Evolutionary conservation across 2,329 filamentous ascomycete species (phyloP), one percentile per base, ranked within the genome.

Genomic region (Neonectria faginata): DNA sequence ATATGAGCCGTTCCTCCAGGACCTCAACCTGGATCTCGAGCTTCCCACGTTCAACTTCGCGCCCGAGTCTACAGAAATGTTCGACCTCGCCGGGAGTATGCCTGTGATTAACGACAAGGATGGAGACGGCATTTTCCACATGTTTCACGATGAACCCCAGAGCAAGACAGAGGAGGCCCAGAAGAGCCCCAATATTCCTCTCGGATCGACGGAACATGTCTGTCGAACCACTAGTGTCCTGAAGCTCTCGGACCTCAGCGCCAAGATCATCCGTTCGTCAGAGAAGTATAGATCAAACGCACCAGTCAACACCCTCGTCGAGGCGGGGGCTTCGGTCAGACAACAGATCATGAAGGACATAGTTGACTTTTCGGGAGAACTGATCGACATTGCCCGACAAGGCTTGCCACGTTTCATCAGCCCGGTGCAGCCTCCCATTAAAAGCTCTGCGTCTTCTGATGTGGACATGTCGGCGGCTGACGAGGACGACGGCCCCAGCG

Each of bases 291-390:
- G 64, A 16, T 31, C 36, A n/a, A 45, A 47, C 11, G 20, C 12
- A 4, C 18, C 54, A 20, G 36, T 16, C 36, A 48, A 10, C 20
- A 39, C 48, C 27, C 22, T 20, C 22, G 33, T n/a, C 3, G 57
- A 48, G 27, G 48, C 16, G 33, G 25, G 5, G n/a, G 31, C 59
- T 9, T 50, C 48, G 5, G 29, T 22, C 39, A 56, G 60, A 11
- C 54, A 62, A 33, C 50, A 59, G 22, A 62, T 66, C 18, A 56
- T 60, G 14, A 55, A 60, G 20, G 59, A 66, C 33, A 54, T 57
- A 14, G 63, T 66, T 51, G 63, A 66, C 51, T 66, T 66, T 42
- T 62, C 64, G 3, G 64, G 64, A 18, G 64, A 66, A 47, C 39
- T 66, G 48, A 66, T 66, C 51, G 60, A 62, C 39, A 61, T 58